These are phyloP conservation scores for Clarireedia hainanense DNA, from an alignment of 2,329 filamentous ascomycete species.

Conservation along the genomic window DNA sequence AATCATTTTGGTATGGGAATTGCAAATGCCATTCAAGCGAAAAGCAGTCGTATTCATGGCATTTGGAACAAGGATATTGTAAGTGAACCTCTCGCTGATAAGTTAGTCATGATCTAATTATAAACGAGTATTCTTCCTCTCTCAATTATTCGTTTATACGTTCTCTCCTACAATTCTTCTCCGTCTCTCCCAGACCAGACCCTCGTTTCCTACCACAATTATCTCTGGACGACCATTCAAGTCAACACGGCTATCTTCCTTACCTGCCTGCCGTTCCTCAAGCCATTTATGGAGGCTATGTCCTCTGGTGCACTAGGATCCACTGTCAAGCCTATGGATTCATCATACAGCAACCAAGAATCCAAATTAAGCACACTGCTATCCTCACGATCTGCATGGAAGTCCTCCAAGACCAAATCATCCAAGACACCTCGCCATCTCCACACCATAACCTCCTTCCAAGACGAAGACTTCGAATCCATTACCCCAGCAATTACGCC, in stretches of 20 bases:
- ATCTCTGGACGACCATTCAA: slow-evolving; percentile 17
- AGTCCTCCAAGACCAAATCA: background rate
- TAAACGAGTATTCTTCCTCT: slow-evolving; percentile 30
- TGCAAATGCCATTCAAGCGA: slow-evolving; percentile 35
- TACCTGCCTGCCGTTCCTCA: slow-evolving; percentile 18
- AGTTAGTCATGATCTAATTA: background rate
- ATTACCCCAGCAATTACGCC: background rate
- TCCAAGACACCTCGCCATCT: background rate
- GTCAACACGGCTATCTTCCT: slow-evolving; percentile 18
- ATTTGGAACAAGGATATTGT: slow-evolving; percentile 28
- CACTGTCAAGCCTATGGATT: slow-evolving; percentile 12
- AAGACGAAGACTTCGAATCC: background rate
- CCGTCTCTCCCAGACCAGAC: slow-evolving; percentile 12
- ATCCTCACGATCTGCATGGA: slow-evolving; percentile 9
- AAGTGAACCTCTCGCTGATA: slow-evolving; percentile 11
- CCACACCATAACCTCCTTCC: slow-evolving; percentile 1
- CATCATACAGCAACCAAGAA: slow-evolving; percentile 5
- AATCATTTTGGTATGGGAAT: slow-evolving; percentile 37
- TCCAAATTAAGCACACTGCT: slow-evolving; percentile 11
- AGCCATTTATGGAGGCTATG: slow-evolving; percentile 19
- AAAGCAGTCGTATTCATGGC: slow-evolving; percentile 15
- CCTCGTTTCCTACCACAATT: slow-evolving; percentile 11
- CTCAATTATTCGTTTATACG: slow-evolving; percentile 14
- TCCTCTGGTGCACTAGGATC: slow-evolving; percentile 13
- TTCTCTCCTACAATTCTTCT: slow-evolving; percentile 9